These are phyloP conservation scores for Kalaharituber pfeilii DNA, from an alignment of 2,329 filamentous ascomycete genomes.

Conservation along the genomic window DNA sequence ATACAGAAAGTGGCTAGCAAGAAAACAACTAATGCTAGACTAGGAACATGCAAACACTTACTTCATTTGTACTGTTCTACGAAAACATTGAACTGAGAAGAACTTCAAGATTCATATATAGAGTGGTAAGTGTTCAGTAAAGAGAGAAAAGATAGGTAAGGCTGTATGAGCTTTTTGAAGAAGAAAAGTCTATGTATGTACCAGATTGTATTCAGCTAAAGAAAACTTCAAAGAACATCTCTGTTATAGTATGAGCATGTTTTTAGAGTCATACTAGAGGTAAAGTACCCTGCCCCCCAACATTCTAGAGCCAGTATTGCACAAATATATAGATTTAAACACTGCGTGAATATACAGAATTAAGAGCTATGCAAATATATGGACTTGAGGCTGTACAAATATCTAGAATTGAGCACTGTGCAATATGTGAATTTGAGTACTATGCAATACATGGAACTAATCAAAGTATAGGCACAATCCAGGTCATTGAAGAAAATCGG, in stretches of 20 bases:
- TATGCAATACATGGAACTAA: no score
- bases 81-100: not conserved
- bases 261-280: no score
- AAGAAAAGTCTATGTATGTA: not conserved
- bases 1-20: no score
- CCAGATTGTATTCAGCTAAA: not conserved
- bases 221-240: no score
- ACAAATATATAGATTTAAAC: not conserved
- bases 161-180: not conserved
- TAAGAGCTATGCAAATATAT: not conserved
- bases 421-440: no score
- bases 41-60: no score
- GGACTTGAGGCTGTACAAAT: not conserved
- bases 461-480: no score
- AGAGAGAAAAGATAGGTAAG: not conserved
- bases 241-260: no score
- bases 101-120: not conserved
- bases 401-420: no score
- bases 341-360: not conserved
- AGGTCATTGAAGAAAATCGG: not conserved
- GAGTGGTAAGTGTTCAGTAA: not conserved
- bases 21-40: no score
- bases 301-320: not conserved
- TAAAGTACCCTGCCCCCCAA: no score
- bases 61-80: no score